These are phyloP conservation scores for Blumeria hordei DNA, from an alignment of 2,329 filamentous ascomycete species.

Conservation along the genomic window DNA sequence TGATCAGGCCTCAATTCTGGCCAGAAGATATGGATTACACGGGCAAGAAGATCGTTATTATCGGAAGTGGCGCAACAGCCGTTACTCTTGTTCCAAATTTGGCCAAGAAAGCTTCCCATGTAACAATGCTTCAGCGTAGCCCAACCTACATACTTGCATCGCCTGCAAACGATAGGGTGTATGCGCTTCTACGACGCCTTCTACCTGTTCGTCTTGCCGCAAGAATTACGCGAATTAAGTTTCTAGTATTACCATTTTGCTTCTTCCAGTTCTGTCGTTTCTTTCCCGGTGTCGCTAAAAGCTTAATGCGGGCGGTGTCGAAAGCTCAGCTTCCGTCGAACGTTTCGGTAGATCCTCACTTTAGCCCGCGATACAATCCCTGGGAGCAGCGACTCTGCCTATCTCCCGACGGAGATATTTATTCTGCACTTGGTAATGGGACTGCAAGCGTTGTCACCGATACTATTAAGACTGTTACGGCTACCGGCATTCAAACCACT, in stretches of 20 bases:
- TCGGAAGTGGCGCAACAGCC: slow-evolving; percentile 50
- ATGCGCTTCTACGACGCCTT: slow-evolving; percentile 5
- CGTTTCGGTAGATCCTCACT: slow-evolving; percentile 33
- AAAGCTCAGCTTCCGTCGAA: slow-evolving; percentile 26
- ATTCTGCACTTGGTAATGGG: slow-evolving; percentile 21
- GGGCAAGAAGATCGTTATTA: slow-evolving; percentile 21
- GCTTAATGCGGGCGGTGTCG: slow-evolving; percentile 22
- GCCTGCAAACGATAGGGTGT: slow-evolving; percentile 13
- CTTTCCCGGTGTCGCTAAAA: slow-evolving; percentile 26
- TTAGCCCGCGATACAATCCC: slow-evolving; percentile 37
- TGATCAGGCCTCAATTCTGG: slow-evolving; percentile 54
- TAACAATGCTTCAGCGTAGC: slow-evolving; percentile 64
- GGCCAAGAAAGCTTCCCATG: slow-evolving; percentile 34
- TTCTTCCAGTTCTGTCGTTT: slow-evolving; percentile 25
- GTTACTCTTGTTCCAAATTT: slow-evolving; percentile 52
- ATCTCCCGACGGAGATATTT: slow-evolving; percentile 32
- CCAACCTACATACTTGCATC: slow-evolving; percentile 40
- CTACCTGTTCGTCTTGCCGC: slow-evolving; percentile 24
- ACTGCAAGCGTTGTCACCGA: slow-evolving; percentile 27
- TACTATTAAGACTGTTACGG: slow-evolving; percentile 25
- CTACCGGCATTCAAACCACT: slow-evolving; percentile 19
- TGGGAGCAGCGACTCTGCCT: slow-evolving; percentile 59
- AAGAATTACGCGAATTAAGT: slow-evolving; percentile 25
- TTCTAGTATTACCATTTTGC: slow-evolving; percentile 22
- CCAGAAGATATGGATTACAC: slow-evolving; percentile 39